Percentiles rank a stretch among this genome's conserved stretches.
phyloP scores from a whole-genome alignment of 2,329 filamentous ascomycete species.

The Phaeophleospora eucalypticola region DNA sequence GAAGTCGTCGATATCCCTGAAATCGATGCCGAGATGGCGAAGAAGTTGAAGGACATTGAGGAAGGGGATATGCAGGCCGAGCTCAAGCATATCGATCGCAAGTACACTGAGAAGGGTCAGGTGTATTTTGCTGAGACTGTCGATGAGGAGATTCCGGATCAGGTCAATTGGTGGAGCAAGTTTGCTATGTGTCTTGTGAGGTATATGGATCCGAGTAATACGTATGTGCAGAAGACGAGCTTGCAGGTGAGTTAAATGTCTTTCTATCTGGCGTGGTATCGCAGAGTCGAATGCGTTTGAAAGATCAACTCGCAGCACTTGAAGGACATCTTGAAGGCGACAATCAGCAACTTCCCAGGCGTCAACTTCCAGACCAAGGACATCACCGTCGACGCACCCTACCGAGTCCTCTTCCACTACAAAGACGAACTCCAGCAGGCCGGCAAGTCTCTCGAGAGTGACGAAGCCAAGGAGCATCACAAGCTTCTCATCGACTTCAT shows the following conservation, averaged over 20 bases:
- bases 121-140: constrained; percentile 27
- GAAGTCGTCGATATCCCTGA: constrained; percentile 16
- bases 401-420: constrained; percentile 29
- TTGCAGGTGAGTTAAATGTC: constrained; percentile 13
- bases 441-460: constrained; percentile 18
- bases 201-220: constrained; percentile 16
- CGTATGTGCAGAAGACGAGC: constrained; percentile 18
- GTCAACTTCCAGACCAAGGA: constrained; percentile 31
- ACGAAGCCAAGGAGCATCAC: constrained; percentile 32
- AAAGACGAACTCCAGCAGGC: constrained; percentile 25
- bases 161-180: constrained; percentile 23
- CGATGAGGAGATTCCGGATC: constrained; percentile 12
- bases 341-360: constrained; percentile 24
- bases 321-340: constrained; percentile 28
- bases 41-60: constrained; percentile 25
- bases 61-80: constrained; percentile 27
- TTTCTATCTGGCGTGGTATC: not conserved
- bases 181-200: constrained; percentile 22
- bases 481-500: constrained; percentile 33
- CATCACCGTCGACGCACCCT: constrained; percentile 27
- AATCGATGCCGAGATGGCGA: constrained; percentile 20
- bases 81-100: constrained; percentile 23
- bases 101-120: constrained; percentile 26
- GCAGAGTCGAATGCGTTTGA: not conserved
- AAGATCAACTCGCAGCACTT: constrained; percentile 30